Evolutionary conservation across 2,329 filamentous ascomycete genomes (phyloP).

Genomic region (Ramichloridium luteum): DNA sequence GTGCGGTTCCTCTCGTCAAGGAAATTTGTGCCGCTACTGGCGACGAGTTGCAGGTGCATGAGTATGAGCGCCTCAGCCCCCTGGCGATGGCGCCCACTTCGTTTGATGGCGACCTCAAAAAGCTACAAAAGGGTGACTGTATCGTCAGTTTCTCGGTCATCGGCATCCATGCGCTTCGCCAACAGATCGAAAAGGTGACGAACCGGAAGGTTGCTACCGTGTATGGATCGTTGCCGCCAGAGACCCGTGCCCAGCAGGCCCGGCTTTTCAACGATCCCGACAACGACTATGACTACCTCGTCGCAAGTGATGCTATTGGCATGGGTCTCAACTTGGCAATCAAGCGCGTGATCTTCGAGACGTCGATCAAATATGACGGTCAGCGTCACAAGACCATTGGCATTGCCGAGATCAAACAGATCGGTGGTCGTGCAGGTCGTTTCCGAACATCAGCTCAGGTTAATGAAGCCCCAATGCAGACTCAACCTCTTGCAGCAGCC

Average conservation of each 20-base stretch:
- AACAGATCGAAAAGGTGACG: constrained; percentile 61
- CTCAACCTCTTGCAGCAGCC: constrained; percentile 16
- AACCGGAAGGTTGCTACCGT: constrained; percentile 79
- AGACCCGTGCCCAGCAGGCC: constrained; percentile 84
- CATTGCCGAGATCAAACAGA: constrained; percentile 81
- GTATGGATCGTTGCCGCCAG: constrained; percentile 82
- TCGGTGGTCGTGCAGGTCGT: constrained; percentile 81
- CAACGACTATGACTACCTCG: constrained; percentile 90
- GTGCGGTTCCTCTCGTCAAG: constrained; percentile 66
- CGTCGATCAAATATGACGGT: constrained; percentile 60
- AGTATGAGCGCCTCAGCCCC: constrained; percentile 72
- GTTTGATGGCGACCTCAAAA: constrained; percentile 50
- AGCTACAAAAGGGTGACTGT: constrained; percentile 78
- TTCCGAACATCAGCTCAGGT: constrained; percentile 58
- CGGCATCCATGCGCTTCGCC: constrained; percentile 68
- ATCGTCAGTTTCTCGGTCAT: constrained; percentile 77
- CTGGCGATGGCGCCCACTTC: constrained; percentile 54
- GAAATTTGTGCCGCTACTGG: constrained; percentile 67
- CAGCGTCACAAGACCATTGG: constrained; percentile 44
- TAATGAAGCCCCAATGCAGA: constrained; percentile 17
- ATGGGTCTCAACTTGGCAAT: constrained; percentile 92
- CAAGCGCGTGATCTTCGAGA: constrained; percentile 80
- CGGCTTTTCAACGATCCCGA: constrained; percentile 86
- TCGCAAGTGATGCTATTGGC: constrained; percentile 89
- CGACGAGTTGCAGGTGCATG: constrained; percentile 69